Conservation (phyloP, 2,329 filamentous ascomycete species). For the Fusarium pseudonygamai region DNA sequence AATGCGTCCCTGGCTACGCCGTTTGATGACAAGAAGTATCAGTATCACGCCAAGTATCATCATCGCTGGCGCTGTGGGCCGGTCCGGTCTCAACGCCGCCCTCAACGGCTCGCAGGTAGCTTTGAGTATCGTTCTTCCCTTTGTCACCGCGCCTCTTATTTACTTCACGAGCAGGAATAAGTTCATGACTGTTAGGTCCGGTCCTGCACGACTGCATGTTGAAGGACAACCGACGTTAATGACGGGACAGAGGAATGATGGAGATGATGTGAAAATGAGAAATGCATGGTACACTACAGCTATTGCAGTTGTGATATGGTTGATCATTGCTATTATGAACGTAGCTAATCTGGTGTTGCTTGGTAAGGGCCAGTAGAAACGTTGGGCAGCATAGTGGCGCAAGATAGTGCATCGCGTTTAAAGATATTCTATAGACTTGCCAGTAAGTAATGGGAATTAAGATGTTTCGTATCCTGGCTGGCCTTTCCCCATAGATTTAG, state of each 20-base stretch:
- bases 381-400: fast-evolving
- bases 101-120: slow-evolving; percentile 82
- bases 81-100: slow-evolving; percentile 73
- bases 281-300: slow-evolving; percentile 73
- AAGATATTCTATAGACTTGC: neutral
- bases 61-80: slow-evolving; percentile 81
- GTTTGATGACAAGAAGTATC: slow-evolving; percentile 80
- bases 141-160: slow-evolving; percentile 83
- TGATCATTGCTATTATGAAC: slow-evolving; percentile 80
- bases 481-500: too few species aligned
- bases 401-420: fast-evolving
- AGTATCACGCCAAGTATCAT: slow-evolving; percentile 85
- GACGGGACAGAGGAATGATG: neutral
- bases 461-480: too few species aligned
- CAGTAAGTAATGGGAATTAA: fast-evolving
- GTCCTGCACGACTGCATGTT: neutral
- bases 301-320: slow-evolving; percentile 71
- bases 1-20: slow-evolving; percentile 80
- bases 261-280: slow-evolving; percentile 66
- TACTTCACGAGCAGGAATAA: slow-evolving; percentile 83
- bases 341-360: slow-evolving; percentile 72
- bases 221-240: neutral
- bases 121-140: slow-evolving; percentile 80
- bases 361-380: neutral
- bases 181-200: slow-evolving; percentile 75